Percentiles rank a stretch among this genome's conserved stretches.
phyloP scores from a whole-genome alignment of 2,329 filamentous ascomycete genomes.

The Ophiostoma angusticollis region DNA sequence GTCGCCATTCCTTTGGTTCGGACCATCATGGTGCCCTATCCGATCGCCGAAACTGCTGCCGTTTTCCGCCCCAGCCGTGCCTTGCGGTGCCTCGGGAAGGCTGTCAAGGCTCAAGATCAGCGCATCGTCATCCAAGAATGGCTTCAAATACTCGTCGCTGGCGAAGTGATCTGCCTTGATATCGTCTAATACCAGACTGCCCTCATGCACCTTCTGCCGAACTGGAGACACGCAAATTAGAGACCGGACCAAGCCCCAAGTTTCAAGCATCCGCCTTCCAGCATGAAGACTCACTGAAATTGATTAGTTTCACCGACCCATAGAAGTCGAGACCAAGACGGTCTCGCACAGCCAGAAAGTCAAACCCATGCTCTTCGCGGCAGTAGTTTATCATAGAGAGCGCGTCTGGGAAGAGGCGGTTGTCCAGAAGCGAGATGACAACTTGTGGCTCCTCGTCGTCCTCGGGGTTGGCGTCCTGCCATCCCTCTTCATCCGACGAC shows the following conservation, averaged over 20 bases:
- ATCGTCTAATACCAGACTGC: constrained; percentile 37
- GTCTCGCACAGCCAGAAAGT: constrained; percentile 49
- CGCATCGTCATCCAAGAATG: constrained; percentile 78
- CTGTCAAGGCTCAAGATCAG: constrained; percentile 82
- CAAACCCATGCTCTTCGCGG: constrained; percentile 52
- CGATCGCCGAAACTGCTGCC: neutral
- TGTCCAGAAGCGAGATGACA: constrained; percentile 56
- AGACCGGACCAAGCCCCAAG: too few species aligned
- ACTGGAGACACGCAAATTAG: constrained; percentile 22
- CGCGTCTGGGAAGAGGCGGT: constrained; percentile 51
- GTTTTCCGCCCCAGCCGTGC: constrained; percentile 21
- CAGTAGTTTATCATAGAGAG: constrained; percentile 55
- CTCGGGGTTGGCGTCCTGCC: constrained; percentile 28
- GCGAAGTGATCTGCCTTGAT: constrained; percentile 51
- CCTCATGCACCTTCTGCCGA: constrained; percentile 33
- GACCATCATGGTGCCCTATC: constrained; percentile 8
- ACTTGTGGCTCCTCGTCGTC: constrained; percentile 47
- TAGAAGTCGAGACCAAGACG: constrained; percentile 55
- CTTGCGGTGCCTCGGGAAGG: constrained; percentile 32
- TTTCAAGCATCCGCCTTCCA: too few species aligned
- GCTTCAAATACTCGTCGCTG: constrained; percentile 72
- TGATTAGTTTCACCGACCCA: constrained; percentile 61
- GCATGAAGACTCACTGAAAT: constrained; percentile 36
- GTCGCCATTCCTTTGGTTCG: constrained; percentile 37
- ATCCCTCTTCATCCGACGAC: constrained; percentile 24